Base-by-base conservation (phyloP, 202 grass and related monocot genomes). In the Digitaria exilis region DNA sequence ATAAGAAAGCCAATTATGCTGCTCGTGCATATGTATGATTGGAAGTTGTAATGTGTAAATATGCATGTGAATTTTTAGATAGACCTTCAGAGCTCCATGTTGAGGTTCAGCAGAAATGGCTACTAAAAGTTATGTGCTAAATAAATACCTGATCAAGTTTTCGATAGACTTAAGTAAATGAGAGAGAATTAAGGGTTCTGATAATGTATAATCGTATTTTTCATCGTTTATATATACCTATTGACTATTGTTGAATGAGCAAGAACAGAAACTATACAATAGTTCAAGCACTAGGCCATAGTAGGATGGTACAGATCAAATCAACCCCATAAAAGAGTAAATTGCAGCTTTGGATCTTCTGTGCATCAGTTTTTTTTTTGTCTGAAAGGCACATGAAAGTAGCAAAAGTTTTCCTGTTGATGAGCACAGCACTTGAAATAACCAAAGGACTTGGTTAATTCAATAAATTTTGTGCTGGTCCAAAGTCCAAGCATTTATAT, bases 21-120 rank as follows among this genome's bases (percentile, higher is more conserved):
- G 62, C 28, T 15, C 49, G 37, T 37, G 49, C 30, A 55, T 60
- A 60, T 73, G 70, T 60, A 60, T 73, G 70, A 52, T 34, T 73
- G 46, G 70, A 73, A 14, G 46, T 14, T 54, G 19, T 34, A 18
- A 18, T 21, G 44, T 73, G 28, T 6, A 22, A 74, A 22, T 22
- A 24, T 55, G 4, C 19, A 56, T 37, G 19, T 55, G 19, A 37
- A 56, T 55, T 16, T n/a, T 65, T 35, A 2, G 71, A n/a, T 9
- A 74, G 30, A 18, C 35, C 19, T 1, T 55, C 48, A 73, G 46
- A 73, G 32, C 21, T 52, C 17, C 70, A 73, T 73, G 70, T 34
- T 9, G 31, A 4, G 30, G 45, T 17, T 25, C 50, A n/a, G 9
- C 28, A 10, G 28, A 51, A 65, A 49, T 49, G 67, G 29, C 29